Base-by-base conservation (phyloP, 2,329 filamentous ascomycete species). In the Phialophora expanda region DNA sequence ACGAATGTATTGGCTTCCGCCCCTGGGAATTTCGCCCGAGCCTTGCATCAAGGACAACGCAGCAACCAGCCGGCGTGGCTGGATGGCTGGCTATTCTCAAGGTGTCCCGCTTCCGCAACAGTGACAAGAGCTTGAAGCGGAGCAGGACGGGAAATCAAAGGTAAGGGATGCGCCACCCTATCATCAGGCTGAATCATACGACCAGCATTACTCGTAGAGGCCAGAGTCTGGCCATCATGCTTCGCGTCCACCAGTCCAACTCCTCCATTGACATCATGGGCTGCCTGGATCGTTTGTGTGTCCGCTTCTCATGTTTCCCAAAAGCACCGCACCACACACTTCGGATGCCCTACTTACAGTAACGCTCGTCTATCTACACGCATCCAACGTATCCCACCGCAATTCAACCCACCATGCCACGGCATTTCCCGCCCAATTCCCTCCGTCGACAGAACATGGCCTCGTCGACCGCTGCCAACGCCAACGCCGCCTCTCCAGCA, bases 401-500 rank as follows among this genome's bases (percentile, higher is more conserved):
- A 8, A 44, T 8, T 20, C 38, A 24, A 30, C 46, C 17, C 24
- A 59, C 4, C 12, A 59, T 59, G 56, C 56, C 56, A 6, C 56
- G 56, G 24, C 38, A 59, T 1, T 59, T 59, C 41, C 56, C 56
- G 1, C 56, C 41, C 3, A 22, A 12, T 7, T 59, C 56, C 26
- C 24, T 46, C 24, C 56, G 41, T 9, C 56, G 26, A 20, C 14
- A 44, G 5, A n/a, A 44, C 6, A 3, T 7, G 38, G 38, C n/a
- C 14, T 44, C 38, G n/a, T 59, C 56, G n/a, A 12, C 38, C 4
- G 30, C 41, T 38, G 22, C 41, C 26, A 34, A 24, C 17, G 46
- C 56, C n/a, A 46, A 28, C 12, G 22, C 56, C 26, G 41, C 56
- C 20, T 59, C 56, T 17, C 48, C 26, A 59, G 30, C 56, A 48